Percentiles rank a stretch among this genome's conserved stretches.
phyloP scores from a whole-genome alignment of 2,329 filamentous ascomycete genomes.

The Phialophora verrucosa region DNA sequence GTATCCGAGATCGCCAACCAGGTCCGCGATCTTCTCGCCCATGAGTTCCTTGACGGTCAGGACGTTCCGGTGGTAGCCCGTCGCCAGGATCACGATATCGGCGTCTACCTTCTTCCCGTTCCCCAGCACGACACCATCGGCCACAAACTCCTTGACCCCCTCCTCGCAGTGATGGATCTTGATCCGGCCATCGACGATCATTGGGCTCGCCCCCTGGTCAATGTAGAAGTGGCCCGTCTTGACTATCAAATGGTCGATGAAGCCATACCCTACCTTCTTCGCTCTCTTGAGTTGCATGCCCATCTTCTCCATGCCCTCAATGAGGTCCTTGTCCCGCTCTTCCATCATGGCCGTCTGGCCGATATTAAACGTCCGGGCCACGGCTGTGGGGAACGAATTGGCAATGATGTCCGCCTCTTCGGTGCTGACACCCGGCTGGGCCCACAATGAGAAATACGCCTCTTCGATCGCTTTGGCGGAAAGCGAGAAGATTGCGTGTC shows the following conservation, averaged over 20 bases:
- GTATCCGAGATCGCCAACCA: slow-evolving; percentile 65
- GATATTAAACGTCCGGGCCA: slow-evolving; percentile 55
- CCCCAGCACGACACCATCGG: slow-evolving; percentile 10
- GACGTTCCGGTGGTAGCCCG: slow-evolving; percentile 71
- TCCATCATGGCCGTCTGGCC: slow-evolving; percentile 47
- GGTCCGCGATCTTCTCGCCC: slow-evolving; percentile 65
- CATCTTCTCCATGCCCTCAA: slow-evolving; percentile 54
- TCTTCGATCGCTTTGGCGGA: slow-evolving; percentile 40
- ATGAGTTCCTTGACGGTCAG: slow-evolving; percentile 64
- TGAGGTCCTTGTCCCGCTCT: slow-evolving; percentile 51
- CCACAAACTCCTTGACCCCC: slow-evolving; percentile 54
- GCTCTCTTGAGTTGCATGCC: slow-evolving; percentile 54
- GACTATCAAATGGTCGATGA: slow-evolving; percentile 53
- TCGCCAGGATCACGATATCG: slow-evolving; percentile 68
- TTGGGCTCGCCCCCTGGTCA: slow-evolving; percentile 55
- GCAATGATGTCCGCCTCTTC: slow-evolving; percentile 59
- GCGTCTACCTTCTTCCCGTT: slow-evolving; percentile 45
- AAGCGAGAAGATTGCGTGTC: slow-evolving; percentile 14
- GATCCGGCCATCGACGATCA: slow-evolving; percentile 65
- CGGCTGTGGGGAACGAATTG: slow-evolving; percentile 55
- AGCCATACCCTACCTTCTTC: slow-evolving; percentile 48
- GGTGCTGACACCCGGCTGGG: slow-evolving; percentile 50
- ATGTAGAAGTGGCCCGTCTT: slow-evolving; percentile 63
- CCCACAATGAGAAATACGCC: slow-evolving; percentile 61
- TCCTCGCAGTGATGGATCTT: slow-evolving; percentile 59